Percentiles rank a stretch among this genome's conserved stretches.
Evolutionary conservation across 805 yeast genomes (phyloP).

Genomic region (Pichia cabralensis): DNA sequence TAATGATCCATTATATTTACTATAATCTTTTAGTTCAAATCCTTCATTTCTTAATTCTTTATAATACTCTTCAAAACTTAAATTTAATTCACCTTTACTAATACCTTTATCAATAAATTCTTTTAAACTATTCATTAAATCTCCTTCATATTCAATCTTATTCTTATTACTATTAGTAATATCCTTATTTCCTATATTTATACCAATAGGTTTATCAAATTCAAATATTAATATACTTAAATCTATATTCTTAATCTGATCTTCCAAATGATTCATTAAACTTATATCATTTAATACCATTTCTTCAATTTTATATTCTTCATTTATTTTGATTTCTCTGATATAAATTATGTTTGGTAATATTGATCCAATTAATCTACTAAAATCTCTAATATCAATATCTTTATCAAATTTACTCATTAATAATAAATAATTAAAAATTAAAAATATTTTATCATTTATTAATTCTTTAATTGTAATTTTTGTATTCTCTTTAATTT

Average conservation of each 20-base stretch:
- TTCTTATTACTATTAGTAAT: no score
- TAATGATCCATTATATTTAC: slow-evolving; percentile 20
- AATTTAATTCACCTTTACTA: slow-evolving; percentile 8
- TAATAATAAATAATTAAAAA: slow-evolving; percentile 54
- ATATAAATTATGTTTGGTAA: slow-evolving; percentile 33
- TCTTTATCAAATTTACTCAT: slow-evolving; percentile 65
- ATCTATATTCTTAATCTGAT: slow-evolving; percentile 20
- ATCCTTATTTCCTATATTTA: no score
- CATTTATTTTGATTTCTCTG: slow-evolving; percentile 10
- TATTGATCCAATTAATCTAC: slow-evolving; percentile 60
- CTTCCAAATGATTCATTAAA: slow-evolving; percentile 8
- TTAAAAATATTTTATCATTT: slow-evolving; percentile 29
- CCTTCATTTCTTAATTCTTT: slow-evolving; percentile 23
- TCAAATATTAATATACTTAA: slow-evolving; percentile 23
- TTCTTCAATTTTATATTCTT: slow-evolving; percentile 11
- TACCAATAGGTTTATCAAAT: slow-evolving; percentile 14
- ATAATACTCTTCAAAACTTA: slow-evolving; percentile 19
- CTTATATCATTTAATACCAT: slow-evolving; percentile 10
- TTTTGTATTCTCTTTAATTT: slow-evolving; percentile 29
- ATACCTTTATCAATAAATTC: no score
- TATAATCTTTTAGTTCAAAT: slow-evolving; percentile 31
- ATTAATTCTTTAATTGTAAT: slow-evolving; percentile 21
- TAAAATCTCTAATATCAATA: slow-evolving; percentile 75
- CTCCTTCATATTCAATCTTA: neutral
- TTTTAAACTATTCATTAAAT: neutral